Evolutionary conservation across 108 stramenopile genomes (phyloP), one percentile per base, ranked within the genome.

Genomic region (Fistulifera pelliculosa): DNA sequence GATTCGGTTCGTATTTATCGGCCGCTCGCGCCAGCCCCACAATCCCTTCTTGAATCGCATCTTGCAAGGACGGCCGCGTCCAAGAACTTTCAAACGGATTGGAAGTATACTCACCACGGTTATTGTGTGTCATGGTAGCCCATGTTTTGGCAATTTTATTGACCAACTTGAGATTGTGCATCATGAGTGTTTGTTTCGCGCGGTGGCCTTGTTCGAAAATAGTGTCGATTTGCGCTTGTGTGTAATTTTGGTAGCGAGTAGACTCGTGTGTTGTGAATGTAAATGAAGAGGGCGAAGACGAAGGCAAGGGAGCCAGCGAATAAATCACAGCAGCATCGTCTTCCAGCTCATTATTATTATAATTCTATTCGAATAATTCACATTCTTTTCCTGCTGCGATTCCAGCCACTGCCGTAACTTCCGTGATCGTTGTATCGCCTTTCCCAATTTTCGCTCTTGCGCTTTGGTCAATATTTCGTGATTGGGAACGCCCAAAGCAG

Each of bases 21-120:
- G 77, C 85, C 0, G 93, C 93, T 18, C 66, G 64, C 6, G 81
- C 75, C 25, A 94, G 53, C 0, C 93, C 93, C 12, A 88, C 15
- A 38, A 86, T 77, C 0, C 86, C 93, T 68, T 90, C 86, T 56
- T 94, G 93, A 16, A 88, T 71, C 1, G 83, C 83, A 54, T 94
- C 93, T 41, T 92, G 86, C 39, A 87, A 56, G 25, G 62, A 60
- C 10, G 88, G 84, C 53, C 70, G 54, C 66, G 65, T 67, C 69
- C 71, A 70, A 1, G 62, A 55, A 15, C 79, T 77, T 15, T 69
- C 50, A 12, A 6, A 6, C 6, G 31, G 6, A 35, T 35, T 35
- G 6, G 31, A 35, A 3, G 8, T 35, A 8, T 35, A 35, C 3
- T 35, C 31, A 8, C 31, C 31, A 35, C 8, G 3, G 31, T 35